These are phyloP conservation scores for Crotalaria pallida DNA, from an alignment of 306 rosid genomes.

Conservation along the genomic window DNA sequence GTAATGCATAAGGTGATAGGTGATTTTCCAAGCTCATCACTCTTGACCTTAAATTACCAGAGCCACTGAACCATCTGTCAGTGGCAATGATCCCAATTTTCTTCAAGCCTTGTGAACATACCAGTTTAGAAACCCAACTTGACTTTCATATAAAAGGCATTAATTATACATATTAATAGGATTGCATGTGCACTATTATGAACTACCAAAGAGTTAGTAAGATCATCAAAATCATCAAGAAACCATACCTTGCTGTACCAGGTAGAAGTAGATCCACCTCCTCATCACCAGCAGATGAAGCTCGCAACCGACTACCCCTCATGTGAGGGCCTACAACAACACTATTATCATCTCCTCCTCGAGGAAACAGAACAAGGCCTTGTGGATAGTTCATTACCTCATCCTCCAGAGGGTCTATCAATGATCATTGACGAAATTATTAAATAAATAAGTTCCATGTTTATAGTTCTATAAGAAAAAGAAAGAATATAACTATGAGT, in stretches of 20 bases:
- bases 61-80: background rate
- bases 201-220: background rate
- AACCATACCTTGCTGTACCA: slow-evolving; percentile 81
- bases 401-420: slow-evolving; percentile 69
- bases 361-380: slow-evolving; percentile 88
- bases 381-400: slow-evolving; percentile 69
- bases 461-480: slow-evolving; percentile 2
- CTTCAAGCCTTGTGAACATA: background rate
- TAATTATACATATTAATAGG: background rate
- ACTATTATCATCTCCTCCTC: slow-evolving; percentile 51
- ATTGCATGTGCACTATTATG: background rate
- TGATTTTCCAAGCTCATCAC: background rate
- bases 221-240: background rate
- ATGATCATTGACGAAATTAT: slow-evolving; percentile 8
- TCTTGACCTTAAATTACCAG: background rate
- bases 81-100: background rate
- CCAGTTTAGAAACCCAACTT: background rate
- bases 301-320: slow-evolving; percentile 84
- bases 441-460: background rate
- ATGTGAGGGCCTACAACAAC: slow-evolving; percentile 82
- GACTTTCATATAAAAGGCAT: background rate
- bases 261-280: slow-evolving; percentile 92
- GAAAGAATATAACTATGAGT: background rate
- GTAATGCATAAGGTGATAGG: background rate
- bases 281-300: slow-evolving; percentile 79